Evolutionary conservation across 768 basidiomycete genomes (phyloP), one percentile per base, ranked within the genome.

Genomic region (Lactarius hatsudake): DNA sequence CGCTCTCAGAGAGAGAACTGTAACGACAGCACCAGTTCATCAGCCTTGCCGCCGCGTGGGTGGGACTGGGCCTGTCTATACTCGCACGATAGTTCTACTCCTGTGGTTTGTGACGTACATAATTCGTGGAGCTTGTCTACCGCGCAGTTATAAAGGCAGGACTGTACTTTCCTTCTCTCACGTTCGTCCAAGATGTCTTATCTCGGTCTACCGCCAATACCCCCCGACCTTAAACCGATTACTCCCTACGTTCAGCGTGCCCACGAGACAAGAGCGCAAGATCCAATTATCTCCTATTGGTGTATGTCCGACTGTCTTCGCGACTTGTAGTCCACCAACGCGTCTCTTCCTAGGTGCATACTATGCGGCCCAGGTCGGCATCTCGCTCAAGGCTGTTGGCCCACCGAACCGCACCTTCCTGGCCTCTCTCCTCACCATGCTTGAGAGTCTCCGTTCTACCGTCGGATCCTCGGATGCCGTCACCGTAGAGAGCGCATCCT

Each of bases 251-350:
- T 98, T 23, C 94, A 96, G 73, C 87, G 97, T 59, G 93, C 97
- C 0, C 87, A 93, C 65, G 97, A 99, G 76, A 82, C 98, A 72
- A 86, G 83, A 61, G 79, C 79, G 17, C 86, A 90, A 69, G 95
- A 99, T 64, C 92, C 93, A 6, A 81, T 96, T 61, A 86, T 98
- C 74, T 85, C 93, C 5, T 98, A 98, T 75, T 99, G 96, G 96
- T 96, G 96, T 96, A 77, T 71, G 92, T 81, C 15, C 30, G 43
- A 40, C 28, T 38, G 8, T 57, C 43, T 64, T 36, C 38, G 36
- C 65, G 23, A 54, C 26, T 36, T 55, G n/a, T 40, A 45, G 63
- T 23, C 42, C 23, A 3, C 38, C 18, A 40, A 66, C 70, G 54
- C 67, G 71, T 53, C 53, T n/a, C 58, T 48, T 48, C 38, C 6